phyloP scores from a whole-genome alignment of 176 grass and related monocot genomes.

The Bothriochloa decipiens region DNA sequence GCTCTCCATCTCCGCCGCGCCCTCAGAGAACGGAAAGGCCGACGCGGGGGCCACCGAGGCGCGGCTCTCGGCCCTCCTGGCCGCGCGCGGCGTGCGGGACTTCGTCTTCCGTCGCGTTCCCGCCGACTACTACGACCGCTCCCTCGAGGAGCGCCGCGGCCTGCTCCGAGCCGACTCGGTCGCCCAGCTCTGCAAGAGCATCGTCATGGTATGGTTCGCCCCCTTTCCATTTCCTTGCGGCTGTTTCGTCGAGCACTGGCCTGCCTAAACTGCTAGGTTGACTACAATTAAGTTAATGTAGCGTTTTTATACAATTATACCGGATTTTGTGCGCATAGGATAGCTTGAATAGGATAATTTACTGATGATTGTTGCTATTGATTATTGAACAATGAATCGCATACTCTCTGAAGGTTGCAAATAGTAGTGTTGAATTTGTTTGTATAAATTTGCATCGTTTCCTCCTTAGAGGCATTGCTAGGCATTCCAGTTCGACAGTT shows the following conservation, averaged over 20 bases:
- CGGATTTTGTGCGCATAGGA: background rate
- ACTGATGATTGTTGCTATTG: conserved; percentile 1
- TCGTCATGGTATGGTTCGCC: conserved; percentile 66
- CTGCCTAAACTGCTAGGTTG: background rate
- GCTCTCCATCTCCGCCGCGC: conserved; percentile 31
- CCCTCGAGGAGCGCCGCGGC: conserved; percentile 61
- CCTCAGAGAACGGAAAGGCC: background rate
- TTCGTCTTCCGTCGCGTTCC: conserved; percentile 78
- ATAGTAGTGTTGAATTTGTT: background rate
- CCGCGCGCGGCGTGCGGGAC: conserved; percentile 55
- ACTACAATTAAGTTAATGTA: background rate
- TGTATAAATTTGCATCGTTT: too few relatives aligned
- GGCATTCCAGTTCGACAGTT: too few relatives aligned
- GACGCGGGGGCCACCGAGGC: conserved; percentile 36
- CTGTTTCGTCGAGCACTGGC: conserved; percentile 54
- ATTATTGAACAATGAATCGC: background rate
- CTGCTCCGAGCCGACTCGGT: conserved; percentile 65
- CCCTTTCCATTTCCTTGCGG: background rate
- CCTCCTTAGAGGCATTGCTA: too few relatives aligned
- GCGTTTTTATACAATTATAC: conserved; percentile 50
- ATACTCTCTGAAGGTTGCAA: conserved; percentile 5
- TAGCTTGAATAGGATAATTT: background rate
- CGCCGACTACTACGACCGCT: conserved; percentile 76
- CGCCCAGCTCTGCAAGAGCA: conserved; percentile 94
- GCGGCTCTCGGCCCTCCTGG: conserved; percentile 61